Percentiles rank a stretch among this genome's conserved stretches.
Conservation (phyloP, 768 basidiomycete species). For the Botryobasidium botryosum region DNA sequence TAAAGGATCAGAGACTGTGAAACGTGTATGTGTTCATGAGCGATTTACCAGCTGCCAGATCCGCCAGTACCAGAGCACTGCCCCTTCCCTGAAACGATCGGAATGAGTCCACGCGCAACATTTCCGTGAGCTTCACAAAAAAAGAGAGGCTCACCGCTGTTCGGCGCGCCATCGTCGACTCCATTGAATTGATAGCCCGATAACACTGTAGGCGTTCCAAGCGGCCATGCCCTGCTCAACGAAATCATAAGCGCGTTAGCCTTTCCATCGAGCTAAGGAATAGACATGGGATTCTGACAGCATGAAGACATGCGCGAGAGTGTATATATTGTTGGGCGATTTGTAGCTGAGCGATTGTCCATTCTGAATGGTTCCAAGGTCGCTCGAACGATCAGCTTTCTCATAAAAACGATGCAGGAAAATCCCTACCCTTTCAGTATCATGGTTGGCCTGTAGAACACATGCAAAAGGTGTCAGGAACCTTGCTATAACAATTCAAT, state of each 20-base stretch:
- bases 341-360: constrained; percentile 38
- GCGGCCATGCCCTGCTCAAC: no score
- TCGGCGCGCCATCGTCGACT: constrained; percentile 41
- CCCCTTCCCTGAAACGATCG: constrained; percentile 3
- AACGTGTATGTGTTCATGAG: background rate
- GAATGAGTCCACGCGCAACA: background rate
- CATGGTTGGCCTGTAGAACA: constrained; percentile 51
- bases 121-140: background rate
- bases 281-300: no score
- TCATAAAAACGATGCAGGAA: background rate
- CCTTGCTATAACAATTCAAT: no score
- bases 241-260: no score
- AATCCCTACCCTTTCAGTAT: constrained; percentile 43
- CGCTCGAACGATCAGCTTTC: background rate
- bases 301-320: constrained; percentile 42
- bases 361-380: constrained; percentile 19
- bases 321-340: constrained; percentile 50
- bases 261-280: no score
- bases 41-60: constrained; percentile 5
- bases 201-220: constrained; percentile 42
- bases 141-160: constrained; percentile 25
- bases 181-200: constrained; percentile 32
- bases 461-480: no score
- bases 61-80: constrained; percentile 8
- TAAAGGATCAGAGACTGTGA: background rate